Evolutionary conservation across 2,329 filamentous ascomycete genomes (phyloP), one percentile per base, ranked within the genome.

Genomic region (Dothistroma pini): DNA sequence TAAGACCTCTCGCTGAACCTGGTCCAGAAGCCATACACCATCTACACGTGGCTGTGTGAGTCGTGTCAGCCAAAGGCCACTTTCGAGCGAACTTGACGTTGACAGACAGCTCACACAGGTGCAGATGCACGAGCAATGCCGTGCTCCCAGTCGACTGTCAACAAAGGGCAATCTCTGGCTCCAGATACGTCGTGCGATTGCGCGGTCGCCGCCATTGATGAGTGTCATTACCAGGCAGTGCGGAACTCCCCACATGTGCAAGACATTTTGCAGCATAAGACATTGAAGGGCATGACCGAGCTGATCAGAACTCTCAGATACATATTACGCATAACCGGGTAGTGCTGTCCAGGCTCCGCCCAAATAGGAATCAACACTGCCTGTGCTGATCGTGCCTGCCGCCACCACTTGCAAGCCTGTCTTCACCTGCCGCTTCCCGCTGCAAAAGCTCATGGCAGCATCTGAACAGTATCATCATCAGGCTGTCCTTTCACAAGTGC

Each of bases 21-120:
- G 29, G 22, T 44, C 25, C 19, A 19, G 16, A 51, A 47, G 44
- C 57, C 31, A 21, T 22, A 53, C 41, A 35, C 58, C 38, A 41
- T 58, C n/a, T 25, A 63, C 63, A 66, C 63, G 63, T 63, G 61
- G 59, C 61, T 58, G 54, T 62, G 56, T 35, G 55, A 59, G 54
- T 44, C 35, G 54, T 55, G 49, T 47, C 47, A 41, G 56, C 57
- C 58, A 61, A 54, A 53, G 47, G 51, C 49, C 51, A 47, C 52
- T 51, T 34, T 41, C 14, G 32, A 51, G 31, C 11, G 58, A 49
- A n/a, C 57, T 55, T 56, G 49, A 49, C 58, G 31, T 66, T 63
- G 58, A 60, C 58, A 56, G 64, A 63, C 62, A 64, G 62, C 62
- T 62, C 58, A 64, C 60, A 66, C 64, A 63, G 50, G 57, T 56